Percentiles rank a stretch among this genome's conserved stretches.
Conservation (phyloP, 768 basidiomycete genomes). For the Lactarius vividus region DNA sequence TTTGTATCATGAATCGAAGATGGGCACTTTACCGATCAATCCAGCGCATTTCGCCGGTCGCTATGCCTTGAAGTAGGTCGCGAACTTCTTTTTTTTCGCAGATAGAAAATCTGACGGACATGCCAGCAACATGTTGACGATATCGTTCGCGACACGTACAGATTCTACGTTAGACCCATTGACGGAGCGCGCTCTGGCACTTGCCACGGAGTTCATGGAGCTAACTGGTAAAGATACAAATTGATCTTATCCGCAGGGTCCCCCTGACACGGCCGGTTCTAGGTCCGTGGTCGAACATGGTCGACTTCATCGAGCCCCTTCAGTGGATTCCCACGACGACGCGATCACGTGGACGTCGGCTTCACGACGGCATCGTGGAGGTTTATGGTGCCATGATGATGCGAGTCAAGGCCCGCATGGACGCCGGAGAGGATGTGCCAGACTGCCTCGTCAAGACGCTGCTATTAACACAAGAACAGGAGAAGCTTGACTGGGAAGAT, state of each 20-base stretch:
- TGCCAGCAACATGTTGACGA: conserved; percentile 45
- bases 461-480: conserved; percentile 33
- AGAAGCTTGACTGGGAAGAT: conserved; percentile 36
- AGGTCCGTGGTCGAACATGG: conserved; percentile 45
- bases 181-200: conserved; percentile 36
- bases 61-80: conserved; percentile 32
- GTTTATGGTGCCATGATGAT: conserved; percentile 37
- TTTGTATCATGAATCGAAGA: conserved; percentile 36
- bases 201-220: conserved; percentile 46
- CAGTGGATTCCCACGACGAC: conserved; percentile 41
- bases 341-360: conserved; percentile 39
- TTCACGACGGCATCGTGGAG: conserved; percentile 37
- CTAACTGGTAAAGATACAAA: conserved; percentile 29
- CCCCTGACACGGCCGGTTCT: not conserved
- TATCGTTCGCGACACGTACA: conserved; percentile 44
- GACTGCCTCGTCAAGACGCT: conserved; percentile 38
- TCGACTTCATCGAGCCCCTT: conserved; percentile 45
- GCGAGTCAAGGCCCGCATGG: conserved; percentile 33
- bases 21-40: conserved; percentile 38
- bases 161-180: conserved; percentile 40
- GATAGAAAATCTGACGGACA: conserved; percentile 8
- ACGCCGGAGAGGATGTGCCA: conserved; percentile 35
- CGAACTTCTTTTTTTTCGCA: not conserved
- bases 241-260: not conserved
- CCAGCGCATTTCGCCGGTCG: conserved; percentile 42